Conservation (phyloP, 805 yeast species). For the Candida patagonica region DNA sequence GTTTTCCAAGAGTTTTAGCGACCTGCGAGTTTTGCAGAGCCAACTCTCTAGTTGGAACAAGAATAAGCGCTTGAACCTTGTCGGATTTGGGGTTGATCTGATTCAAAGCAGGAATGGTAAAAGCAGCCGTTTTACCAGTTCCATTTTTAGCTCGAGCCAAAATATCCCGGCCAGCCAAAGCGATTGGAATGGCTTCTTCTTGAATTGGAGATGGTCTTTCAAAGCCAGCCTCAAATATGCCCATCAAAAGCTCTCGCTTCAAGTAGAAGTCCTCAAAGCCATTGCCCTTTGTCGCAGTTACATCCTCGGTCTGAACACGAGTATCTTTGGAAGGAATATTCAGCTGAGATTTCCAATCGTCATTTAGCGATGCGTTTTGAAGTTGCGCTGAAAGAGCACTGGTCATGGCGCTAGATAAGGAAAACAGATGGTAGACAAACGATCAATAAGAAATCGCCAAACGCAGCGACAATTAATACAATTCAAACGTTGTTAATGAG, state of each 20-base stretch:
- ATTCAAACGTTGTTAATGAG: no score
- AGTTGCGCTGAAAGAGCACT: constrained; percentile 8
- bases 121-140: constrained; percentile 97
- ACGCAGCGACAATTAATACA: no score
- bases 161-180: constrained; percentile 89
- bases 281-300: constrained; percentile 80
- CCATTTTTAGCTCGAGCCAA: constrained; percentile 98
- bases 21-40: constrained; percentile 98
- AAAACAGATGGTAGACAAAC: no score
- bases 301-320: constrained; percentile 98
- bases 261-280: constrained; percentile 86
- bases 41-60: constrained; percentile 96
- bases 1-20: constrained; percentile 90
- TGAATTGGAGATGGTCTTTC: constrained; percentile 98
- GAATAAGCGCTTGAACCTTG: constrained; percentile 82
- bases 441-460: no score
- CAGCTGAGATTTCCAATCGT: constrained; percentile 59
- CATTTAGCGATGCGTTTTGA: constrained; percentile 10
- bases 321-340: constrained; percentile 76
- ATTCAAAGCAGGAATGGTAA: constrained; percentile 87
- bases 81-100: constrained; percentile 73
- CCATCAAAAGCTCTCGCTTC: constrained; percentile 92
- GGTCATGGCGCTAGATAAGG: background rate
- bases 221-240: constrained; percentile 97
- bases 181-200: constrained; percentile 94